A percentile compares a stretch with the other conserved stretches of the same genome.
phyloP scores from a whole-genome alignment of 2,329 filamentous ascomycete genomes.

The Metarhizium album region DNA sequence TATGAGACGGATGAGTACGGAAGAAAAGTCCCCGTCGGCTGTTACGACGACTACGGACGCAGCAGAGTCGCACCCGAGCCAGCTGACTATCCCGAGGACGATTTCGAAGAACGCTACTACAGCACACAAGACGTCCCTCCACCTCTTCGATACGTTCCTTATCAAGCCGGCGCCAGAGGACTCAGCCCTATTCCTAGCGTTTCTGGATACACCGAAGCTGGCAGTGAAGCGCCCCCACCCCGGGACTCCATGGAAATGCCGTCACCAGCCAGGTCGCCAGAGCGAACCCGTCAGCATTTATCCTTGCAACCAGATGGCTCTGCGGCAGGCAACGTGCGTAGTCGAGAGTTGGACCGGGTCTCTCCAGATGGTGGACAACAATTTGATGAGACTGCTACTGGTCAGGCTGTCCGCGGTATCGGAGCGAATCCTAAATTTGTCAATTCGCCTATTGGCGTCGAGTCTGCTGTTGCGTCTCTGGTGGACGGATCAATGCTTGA shows the following conservation, averaged over 20 bases:
- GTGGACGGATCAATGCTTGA: conserved; percentile 61
- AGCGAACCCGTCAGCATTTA: conserved; percentile 21
- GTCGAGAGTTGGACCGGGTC: conserved; percentile 43
- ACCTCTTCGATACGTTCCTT: conserved; percentile 55
- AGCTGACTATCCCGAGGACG: conserved; percentile 29
- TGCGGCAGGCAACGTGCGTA: conserved; percentile 29
- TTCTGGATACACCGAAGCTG: conserved; percentile 69
- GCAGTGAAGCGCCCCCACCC: conserved; percentile 45
- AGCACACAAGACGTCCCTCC: conserved; percentile 52
- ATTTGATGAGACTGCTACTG: conserved; percentile 48
- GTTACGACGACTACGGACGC: conserved; percentile 33
- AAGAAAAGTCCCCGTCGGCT: conserved; percentile 29
- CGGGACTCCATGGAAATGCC: conserved; percentile 46
- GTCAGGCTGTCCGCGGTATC: conserved; percentile 60
- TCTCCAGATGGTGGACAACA: conserved; percentile 45
- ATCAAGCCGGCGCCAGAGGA: conserved; percentile 57
- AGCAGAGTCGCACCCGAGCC: conserved; percentile 17
- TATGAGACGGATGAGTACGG: conserved; percentile 37
- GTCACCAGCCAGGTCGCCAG: conserved; percentile 41
- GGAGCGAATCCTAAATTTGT: conserved; percentile 69
- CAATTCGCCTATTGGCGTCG: conserved; percentile 60
- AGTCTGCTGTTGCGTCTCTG: conserved; percentile 84
- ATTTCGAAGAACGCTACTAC: conserved; percentile 38
- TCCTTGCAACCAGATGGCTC: conserved; percentile 25
- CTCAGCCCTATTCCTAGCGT: conserved; percentile 89